Evolutionary conservation across 1,284 basidiomycete species (phyloP).

Genomic region (Cutaneotrichosporon sp.): DNA sequence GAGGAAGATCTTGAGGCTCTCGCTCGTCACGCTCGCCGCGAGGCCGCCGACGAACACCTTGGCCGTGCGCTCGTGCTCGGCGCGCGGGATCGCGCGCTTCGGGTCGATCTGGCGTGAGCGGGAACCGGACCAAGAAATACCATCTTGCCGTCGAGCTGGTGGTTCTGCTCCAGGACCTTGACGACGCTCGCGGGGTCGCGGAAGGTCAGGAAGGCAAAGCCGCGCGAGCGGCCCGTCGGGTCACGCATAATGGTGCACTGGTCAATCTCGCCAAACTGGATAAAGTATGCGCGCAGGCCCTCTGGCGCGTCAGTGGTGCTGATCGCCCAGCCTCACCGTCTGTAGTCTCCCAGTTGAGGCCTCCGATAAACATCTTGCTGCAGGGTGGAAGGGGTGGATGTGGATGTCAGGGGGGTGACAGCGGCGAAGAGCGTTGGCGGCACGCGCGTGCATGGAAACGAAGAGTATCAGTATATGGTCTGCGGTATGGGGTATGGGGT

Average conservation of each 20-base stretch:
- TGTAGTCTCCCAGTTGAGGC: slow-evolving; percentile 95
- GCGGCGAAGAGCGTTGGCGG: background rate
- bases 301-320: slow-evolving; percentile 58
- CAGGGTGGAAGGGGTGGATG: slow-evolving; percentile 28
- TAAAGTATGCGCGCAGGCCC: slow-evolving; percentile 77
- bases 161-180: slow-evolving; percentile 83
- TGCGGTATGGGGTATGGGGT: slow-evolving; percentile 16
- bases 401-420: slow-evolving; percentile 3
- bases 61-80: slow-evolving; percentile 86
- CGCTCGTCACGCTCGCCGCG: slow-evolving; percentile 85
- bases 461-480: slow-evolving; percentile 18
- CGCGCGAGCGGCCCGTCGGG: slow-evolving; percentile 81
- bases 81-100: slow-evolving; percentile 95
- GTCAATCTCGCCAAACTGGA: slow-evolving; percentile 86
- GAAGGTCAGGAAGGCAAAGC: slow-evolving; percentile 93
- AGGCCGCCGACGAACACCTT: slow-evolving; percentile 96
- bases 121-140: slow-evolving; percentile 58
- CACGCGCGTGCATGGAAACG: slow-evolving; percentile 14
- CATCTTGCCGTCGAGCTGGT: slow-evolving; percentile 89
- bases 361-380: slow-evolving; percentile 98
- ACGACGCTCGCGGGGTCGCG: slow-evolving; percentile 83
- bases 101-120: slow-evolving; percentile 85
- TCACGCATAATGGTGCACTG: slow-evolving; percentile 96
- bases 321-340: slow-evolving; percentile 64
- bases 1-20: slow-evolving; percentile 90